Evolutionary conservation across 2,329 filamentous ascomycete species (phyloP).

Genomic region (Aureobasidium vineae): DNA sequence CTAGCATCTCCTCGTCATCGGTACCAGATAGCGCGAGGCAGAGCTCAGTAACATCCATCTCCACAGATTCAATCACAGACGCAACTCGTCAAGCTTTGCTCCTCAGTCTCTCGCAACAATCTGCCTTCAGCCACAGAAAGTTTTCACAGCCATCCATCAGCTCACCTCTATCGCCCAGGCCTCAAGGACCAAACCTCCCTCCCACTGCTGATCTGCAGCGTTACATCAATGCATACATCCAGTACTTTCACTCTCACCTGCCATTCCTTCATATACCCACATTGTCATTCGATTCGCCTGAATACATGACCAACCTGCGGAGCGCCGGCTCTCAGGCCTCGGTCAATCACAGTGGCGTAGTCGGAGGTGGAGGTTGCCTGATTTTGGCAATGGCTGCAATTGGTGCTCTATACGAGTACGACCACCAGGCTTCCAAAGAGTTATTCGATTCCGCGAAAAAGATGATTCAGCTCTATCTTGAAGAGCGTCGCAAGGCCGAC

Average conservation of each 20-base stretch:
- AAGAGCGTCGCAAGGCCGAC: slow-evolving; percentile 84
- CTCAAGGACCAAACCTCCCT: slow-evolving; percentile 59
- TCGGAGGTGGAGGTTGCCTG: slow-evolving; percentile 81
- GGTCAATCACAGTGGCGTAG: slow-evolving; percentile 54
- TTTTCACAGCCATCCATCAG: slow-evolving; percentile 59
- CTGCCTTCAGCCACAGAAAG: slow-evolving; percentile 55
- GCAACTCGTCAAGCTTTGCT: slow-evolving; percentile 63
- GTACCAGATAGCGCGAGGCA: slow-evolving; percentile 65
- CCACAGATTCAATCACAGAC: slow-evolving; percentile 65
- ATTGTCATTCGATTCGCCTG: slow-evolving; percentile 79
- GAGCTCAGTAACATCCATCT: slow-evolving; percentile 60
- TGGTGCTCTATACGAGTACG: slow-evolving; percentile 82
- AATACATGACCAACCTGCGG: slow-evolving; percentile 61
- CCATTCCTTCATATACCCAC: slow-evolving; percentile 94
- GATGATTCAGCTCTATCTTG: slow-evolving; percentile 89
- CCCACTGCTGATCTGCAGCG: slow-evolving; percentile 83
- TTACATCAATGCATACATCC: slow-evolving; percentile 85
- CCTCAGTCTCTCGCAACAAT: slow-evolving; percentile 59
- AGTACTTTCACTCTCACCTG: slow-evolving; percentile 88
- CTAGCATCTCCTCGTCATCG: slow-evolving; percentile 62
- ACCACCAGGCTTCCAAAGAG: slow-evolving; percentile 74
- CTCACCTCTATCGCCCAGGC: slow-evolving; percentile 49
- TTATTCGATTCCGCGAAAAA: slow-evolving; percentile 92
- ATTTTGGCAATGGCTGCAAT: slow-evolving; percentile 86
- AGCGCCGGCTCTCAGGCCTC: slow-evolving; percentile 54